Percentiles rank a stretch among this genome's conserved stretches.
Evolutionary conservation across 2,329 filamentous ascomycete genomes (phyloP).

Genomic region (Fusarium clavum): DNA sequence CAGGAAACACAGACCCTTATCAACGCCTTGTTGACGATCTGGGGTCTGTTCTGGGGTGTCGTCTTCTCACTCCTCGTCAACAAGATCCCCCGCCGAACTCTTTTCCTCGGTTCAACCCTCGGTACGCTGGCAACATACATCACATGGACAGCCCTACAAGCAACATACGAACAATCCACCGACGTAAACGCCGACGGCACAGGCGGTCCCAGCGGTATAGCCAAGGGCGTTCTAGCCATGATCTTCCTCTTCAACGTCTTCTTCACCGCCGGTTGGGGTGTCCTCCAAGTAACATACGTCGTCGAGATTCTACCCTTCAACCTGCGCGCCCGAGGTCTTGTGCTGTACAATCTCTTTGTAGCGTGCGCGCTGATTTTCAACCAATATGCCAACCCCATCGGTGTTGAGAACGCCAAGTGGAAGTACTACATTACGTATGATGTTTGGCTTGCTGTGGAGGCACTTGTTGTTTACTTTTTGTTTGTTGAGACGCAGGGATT

Average conservation of each 20-base stretch:
- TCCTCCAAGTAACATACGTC: constrained; percentile 18
- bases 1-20: constrained; percentile 15
- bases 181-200: constrained; percentile 11
- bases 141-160: constrained; percentile 7
- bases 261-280: constrained; percentile 22
- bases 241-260: constrained; percentile 23
- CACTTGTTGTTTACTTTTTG: constrained; percentile 14
- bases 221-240: constrained; percentile 23
- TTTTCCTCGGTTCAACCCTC: constrained; percentile 16
- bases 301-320: constrained; percentile 16
- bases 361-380: constrained; percentile 18
- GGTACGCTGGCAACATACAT: constrained; percentile 11
- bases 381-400: constrained; percentile 20
- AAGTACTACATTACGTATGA: constrained; percentile 24
- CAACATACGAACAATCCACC: constrained; percentile 20
- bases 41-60: constrained; percentile 21
- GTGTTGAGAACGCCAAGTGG: constrained; percentile 5
- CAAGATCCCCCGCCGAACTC: constrained; percentile 3
- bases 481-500: constrained; percentile 14
- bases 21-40: constrained; percentile 2
- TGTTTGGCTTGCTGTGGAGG: constrained; percentile 13
- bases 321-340: constrained; percentile 7
- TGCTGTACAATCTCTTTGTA: constrained; percentile 7
- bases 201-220: constrained; percentile 6
- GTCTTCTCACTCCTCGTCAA: constrained; percentile 11